Evolutionary conservation across 2,329 filamentous ascomycete species (phyloP), one percentile per base, ranked within the genome.

Genomic region (Chaetomium sp.): DNA sequence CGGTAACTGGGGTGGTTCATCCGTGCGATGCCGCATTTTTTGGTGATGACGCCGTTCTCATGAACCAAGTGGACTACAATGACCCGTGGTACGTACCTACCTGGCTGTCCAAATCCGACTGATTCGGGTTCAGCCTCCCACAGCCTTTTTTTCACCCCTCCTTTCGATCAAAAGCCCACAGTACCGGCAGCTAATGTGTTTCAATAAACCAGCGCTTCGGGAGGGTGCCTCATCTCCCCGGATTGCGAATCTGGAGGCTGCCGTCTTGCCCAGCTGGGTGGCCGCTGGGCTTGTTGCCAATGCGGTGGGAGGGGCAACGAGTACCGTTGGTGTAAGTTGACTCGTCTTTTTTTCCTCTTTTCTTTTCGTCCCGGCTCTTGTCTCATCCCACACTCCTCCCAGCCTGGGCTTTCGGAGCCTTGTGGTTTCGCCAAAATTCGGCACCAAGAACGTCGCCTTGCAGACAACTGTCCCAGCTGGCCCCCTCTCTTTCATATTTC

Each of bases 271-370:
- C 75, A 79, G 49, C 73, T 81, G 6, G 70, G 72, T 35, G 74
- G 76, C 1, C 60, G 70, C 6, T 81, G 79, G 78, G 62, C 67
- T 11, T 81, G 79, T 62, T 81, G 79, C 63, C 69, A 67, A 55
- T 81, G 79, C 60, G 64, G 66, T 3, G 69, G 75, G 5, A 75
- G 74, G 6, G 73, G 70, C 5, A 81, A 81, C 56, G 67, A 69
- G 4, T 72, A 72, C 48, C 67, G 69, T 27, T 75, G 70, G 68
- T 80, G 78, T 27, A 27, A 27, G 19, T 27, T 27, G 19, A 27
- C 19, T 27, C 19, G 19, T 27, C 19, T 27, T 27, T 27, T 27
- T 27, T 27, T 27, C 19, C 19, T 27, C 19, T 27, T 27, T 3
- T 27, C 19, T 27, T 27, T 27, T 27, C 19, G 19, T 27, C 19